These are phyloP conservation scores for Ramularia collo-cygni DNA, from an alignment of 2,329 filamentous ascomycete genomes.

Conservation along the genomic window DNA sequence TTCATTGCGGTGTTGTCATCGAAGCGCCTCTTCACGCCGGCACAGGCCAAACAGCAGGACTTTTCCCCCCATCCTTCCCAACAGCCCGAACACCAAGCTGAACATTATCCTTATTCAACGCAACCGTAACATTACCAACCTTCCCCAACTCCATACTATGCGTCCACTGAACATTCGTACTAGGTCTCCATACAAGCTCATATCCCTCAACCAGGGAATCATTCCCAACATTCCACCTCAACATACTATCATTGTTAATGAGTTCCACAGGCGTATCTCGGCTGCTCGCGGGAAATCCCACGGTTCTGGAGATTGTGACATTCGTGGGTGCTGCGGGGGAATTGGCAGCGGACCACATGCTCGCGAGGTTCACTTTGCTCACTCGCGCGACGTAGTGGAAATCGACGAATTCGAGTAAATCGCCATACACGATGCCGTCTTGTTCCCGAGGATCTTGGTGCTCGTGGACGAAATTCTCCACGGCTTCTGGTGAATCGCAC, in stretches of 20 bases:
- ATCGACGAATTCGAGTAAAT: constrained; percentile 52
- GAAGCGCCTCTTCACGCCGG: too few species aligned
- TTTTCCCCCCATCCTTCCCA: constrained; percentile 45
- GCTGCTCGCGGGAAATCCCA: constrained; percentile 23
- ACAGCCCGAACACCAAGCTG: constrained; percentile 51
- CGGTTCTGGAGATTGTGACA: constrained; percentile 35
- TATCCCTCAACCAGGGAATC: constrained; percentile 41
- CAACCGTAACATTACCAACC: constrained; percentile 39
- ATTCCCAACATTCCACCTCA: constrained; percentile 43
- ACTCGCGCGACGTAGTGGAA: constrained; percentile 49
- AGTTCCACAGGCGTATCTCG: constrained; percentile 19
- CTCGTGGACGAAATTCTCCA: constrained; percentile 52
- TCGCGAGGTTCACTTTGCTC: constrained; percentile 48
- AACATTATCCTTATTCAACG: constrained; percentile 52
- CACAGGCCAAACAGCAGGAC: constrained; percentile 42
- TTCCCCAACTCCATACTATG: constrained; percentile 39
- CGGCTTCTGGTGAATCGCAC: constrained; percentile 52
- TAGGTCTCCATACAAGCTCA: constrained; percentile 51
- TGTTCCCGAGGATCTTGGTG: constrained; percentile 49
- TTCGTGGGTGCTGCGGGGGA: constrained; percentile 46
- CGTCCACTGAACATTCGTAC: constrained; percentile 39
- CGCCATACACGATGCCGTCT: constrained; percentile 49
- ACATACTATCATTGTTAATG: constrained; percentile 41
- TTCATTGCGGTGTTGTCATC: too few species aligned
- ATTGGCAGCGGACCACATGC: constrained; percentile 48